Evolutionary conservation across 371 early-diverging fungal genomes (phyloP), one percentile per base, ranked within the genome.

Genomic region (Smittium culicis): DNA sequence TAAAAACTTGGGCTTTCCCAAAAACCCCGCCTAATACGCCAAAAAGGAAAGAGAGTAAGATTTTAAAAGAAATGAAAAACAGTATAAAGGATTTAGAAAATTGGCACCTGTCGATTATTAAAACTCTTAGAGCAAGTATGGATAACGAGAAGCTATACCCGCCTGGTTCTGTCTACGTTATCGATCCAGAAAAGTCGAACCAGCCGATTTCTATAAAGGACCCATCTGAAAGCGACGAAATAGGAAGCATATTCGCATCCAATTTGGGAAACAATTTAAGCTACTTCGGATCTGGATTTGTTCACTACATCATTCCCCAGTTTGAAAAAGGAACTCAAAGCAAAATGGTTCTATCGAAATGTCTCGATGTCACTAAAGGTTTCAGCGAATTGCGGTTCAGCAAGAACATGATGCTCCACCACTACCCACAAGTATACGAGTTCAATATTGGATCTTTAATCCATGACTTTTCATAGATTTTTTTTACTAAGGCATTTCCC

Each of bases 101-200:
- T 67, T 91, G 91, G 91, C 85, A 86, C 67, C 87, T 87, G 87
- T 83, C 88, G 28, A 68, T 88, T 62, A 85, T 88, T 70, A 86
- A 88, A 72, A 88, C 88, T 0, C 79, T 89, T 80, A 80, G 89
- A 1, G 89, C 90, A 0, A 87, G 83, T 61, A 89, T 89, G 90
- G 78, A 79, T 30, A 79, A 84, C 1, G 89, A 88, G 63, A 91
- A 91, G 65, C 77, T 91, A 25, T 88, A 87, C 66, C 91, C 91
- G 29, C 88, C 91, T 0, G 83, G 85, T 1, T 83, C 84, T 0
- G 80, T 88, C 1, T 89, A 86, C 69, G 70, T 80, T 20, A 71
- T 91, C 0, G 77, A 74, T 8, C 72, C 73, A 17, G 77, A 74
- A 65, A 68, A 76, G 16, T 20, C 66, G 28, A 63, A 60, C 24